Percentiles rank a stretch among this genome's conserved stretches.
Conservation (phyloP, 176 grass and related monocot genomes). For the Leersia perrieri region DNA sequence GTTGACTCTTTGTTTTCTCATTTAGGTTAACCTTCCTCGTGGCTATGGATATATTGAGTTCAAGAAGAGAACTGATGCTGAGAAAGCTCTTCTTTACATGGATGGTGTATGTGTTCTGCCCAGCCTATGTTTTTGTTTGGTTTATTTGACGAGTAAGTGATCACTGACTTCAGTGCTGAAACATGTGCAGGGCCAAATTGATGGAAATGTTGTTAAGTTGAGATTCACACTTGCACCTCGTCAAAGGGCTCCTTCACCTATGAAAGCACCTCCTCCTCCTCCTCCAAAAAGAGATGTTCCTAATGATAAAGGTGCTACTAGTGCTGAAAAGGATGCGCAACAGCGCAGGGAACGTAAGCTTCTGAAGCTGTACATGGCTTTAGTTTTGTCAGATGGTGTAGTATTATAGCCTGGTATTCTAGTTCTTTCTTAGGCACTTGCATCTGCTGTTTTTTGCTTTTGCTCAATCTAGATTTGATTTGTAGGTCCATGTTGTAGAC, state of each 20-base stretch:
- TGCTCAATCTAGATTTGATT: constrained; percentile 11
- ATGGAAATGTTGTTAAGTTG: constrained; percentile 88
- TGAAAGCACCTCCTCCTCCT: constrained; percentile 57
- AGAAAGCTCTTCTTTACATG: constrained; percentile 99
- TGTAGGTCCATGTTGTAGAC: neutral
- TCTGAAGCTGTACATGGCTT: constrained; percentile 18
- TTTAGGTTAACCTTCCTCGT: constrained; percentile 99
- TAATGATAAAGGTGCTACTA: constrained; percentile 64
- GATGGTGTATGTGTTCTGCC: constrained; percentile 74
- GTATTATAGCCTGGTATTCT: neutral
- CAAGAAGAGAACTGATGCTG: constrained; percentile 91
- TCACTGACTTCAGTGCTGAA: neutral
- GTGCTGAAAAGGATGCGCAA: constrained; percentile 72
- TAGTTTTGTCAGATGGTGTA: neutral
- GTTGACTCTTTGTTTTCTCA: constrained; percentile 19
- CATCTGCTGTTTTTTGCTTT: neutral
- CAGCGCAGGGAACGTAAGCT: constrained; percentile 66
- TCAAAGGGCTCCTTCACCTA: constrained; percentile 70
- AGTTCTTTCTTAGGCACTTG: neutral
- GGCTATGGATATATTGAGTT: constrained; percentile 98
- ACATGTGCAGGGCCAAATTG: constrained; percentile 82
- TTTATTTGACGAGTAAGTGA: neutral
- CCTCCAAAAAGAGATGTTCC: constrained; percentile 70
- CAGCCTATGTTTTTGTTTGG: neutral
- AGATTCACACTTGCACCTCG: constrained; percentile 84